Conservation (phyloP, 306 rosid genomes). For the Medicago arabica region DNA sequence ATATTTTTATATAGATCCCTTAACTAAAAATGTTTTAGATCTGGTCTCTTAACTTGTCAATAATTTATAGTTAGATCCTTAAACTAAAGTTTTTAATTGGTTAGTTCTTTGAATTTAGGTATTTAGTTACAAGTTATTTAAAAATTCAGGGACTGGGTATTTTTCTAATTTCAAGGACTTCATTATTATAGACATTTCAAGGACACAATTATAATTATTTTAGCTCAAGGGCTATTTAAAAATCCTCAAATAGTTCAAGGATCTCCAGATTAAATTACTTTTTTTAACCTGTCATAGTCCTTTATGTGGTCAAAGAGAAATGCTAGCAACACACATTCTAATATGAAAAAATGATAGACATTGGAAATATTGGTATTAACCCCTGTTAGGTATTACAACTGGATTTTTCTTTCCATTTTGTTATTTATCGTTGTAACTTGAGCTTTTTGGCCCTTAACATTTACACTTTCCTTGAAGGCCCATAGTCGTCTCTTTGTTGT, state of each 20-base stretch:
- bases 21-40: not conserved
- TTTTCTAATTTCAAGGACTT: too few species aligned
- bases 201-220: not conserved
- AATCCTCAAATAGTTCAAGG: not conserved
- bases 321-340: too few species aligned
- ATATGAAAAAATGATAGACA: not conserved
- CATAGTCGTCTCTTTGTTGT: not conserved
- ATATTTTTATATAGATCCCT: not conserved
- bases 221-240: not conserved
- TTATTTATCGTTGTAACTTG: constrained; percentile 11
- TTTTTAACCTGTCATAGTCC: constrained; percentile 14
- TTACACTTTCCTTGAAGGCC: constrained; percentile 7
- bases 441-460: not conserved
- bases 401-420: constrained; percentile 8
- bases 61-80: not conserved
- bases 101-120: not conserved
- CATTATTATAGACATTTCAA: too few species aligned
- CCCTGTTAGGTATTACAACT: not conserved
- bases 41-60: not conserved
- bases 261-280: constrained; percentile 2
- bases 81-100: not conserved
- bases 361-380: not conserved
- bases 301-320: not conserved
- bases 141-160: too few species aligned
- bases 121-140: not conserved